Evolutionary conservation across 2,329 filamentous ascomycete genomes (phyloP).

Genomic region (Colletotrichum lindemuthianum): DNA sequence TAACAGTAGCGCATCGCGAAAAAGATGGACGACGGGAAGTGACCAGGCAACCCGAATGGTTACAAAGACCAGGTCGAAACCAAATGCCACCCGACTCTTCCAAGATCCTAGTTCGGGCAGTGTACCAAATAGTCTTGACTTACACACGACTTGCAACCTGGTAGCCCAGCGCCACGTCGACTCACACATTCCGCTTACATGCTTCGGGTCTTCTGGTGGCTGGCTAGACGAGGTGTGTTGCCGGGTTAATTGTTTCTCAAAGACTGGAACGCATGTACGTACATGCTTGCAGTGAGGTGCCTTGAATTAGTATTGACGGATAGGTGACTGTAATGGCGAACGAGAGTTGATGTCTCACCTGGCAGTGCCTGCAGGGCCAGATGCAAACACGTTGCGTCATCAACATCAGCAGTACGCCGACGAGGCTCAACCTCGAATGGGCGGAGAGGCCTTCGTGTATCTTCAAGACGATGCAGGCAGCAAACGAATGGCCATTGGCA

Average conservation of each 20-base stretch:
- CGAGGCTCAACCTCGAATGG: background rate
- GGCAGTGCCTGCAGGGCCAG: conserved; percentile 14
- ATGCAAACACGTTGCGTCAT: conserved; percentile 9
- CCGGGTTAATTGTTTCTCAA: conserved; percentile 11
- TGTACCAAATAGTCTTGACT: too few relatives aligned
- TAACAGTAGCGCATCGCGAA: too few relatives aligned
- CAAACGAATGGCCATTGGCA: conserved; percentile 16
- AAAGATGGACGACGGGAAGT: too few relatives aligned
- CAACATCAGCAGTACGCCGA: background rate
- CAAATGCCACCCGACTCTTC: too few relatives aligned
- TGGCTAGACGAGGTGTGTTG: conserved; percentile 12
- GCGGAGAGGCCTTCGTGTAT: too few relatives aligned
- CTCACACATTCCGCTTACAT: conserved; percentile 27
- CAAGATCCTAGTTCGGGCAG: too few relatives aligned
- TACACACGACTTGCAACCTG: too few relatives aligned
- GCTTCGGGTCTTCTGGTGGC: conserved; percentile 13
- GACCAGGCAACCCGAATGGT: too few relatives aligned
- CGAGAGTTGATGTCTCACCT: conserved; percentile 4
- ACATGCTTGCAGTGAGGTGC: too few relatives aligned
- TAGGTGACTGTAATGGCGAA: background rate
- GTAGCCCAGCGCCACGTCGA: conserved; percentile 26
- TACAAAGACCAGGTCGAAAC: too few relatives aligned
- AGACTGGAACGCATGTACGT: conserved; percentile 13
- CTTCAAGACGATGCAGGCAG: background rate
- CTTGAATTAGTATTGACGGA: background rate